phyloP scores from a whole-genome alignment of 441 rosid species.

The Eruca vesicaria region DNA sequence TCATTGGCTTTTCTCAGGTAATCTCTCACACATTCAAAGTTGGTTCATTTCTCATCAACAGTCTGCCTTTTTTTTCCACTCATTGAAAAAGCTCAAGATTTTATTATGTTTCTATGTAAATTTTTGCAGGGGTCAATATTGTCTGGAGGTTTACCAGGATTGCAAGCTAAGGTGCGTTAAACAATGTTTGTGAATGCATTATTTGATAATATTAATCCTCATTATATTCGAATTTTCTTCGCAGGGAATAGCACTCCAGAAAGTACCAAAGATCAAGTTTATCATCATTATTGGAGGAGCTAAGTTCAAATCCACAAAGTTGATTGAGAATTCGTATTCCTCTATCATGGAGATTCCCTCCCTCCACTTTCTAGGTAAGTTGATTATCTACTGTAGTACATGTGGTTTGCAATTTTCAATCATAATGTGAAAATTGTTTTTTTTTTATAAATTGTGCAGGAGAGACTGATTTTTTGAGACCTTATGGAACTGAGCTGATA shows the following conservation, averaged over 20 bases:
- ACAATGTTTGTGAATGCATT: neutral
- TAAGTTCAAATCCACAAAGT: constrained; percentile 45
- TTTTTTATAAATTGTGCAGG: constrained; percentile 30
- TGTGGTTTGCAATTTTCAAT: neutral
- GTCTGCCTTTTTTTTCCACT: too few relatives aligned
- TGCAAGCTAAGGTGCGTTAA: constrained; percentile 63
- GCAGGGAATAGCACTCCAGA: constrained; percentile 75
- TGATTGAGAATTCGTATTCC: constrained; percentile 59
- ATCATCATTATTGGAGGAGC: constrained; percentile 81
- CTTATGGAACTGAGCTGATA: constrained; percentile 60
- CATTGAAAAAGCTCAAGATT: neutral
- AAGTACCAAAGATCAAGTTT: constrained; percentile 65
- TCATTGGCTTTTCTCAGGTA: constrained; percentile 88
- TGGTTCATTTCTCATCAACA: neutral
- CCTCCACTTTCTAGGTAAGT: constrained; percentile 74
- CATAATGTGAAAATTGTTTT: neutral
- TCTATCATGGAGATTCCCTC: constrained; percentile 58
- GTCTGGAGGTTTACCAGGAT: constrained; percentile 68
- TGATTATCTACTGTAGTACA: neutral
- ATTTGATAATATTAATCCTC: neutral
- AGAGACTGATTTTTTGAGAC: constrained; percentile 78
- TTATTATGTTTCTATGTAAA: neutral
- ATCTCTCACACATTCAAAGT: neutral
- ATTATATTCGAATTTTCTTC: neutral
- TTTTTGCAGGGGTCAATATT: constrained; percentile 66